Base-by-base conservation (phyloP, 108 stramenopile genomes). In the Cyclotella sp. region DNA sequence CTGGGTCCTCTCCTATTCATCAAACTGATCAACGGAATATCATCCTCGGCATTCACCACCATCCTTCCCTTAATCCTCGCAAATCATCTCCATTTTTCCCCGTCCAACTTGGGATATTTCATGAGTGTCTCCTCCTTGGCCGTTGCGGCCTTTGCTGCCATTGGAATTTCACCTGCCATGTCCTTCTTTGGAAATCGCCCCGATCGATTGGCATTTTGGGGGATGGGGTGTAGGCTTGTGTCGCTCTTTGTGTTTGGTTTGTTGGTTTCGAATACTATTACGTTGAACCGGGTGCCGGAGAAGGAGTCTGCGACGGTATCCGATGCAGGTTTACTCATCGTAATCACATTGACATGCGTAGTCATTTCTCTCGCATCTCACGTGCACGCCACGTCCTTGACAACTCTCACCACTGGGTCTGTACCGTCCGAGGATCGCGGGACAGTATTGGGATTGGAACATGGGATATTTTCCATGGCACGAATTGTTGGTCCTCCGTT, bases 371-470 rank as follows among this genome's bases (percentile, higher is more conserved):
- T 90, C n/a, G 81, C 89, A n/a, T 78, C 85, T 22, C 91, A 94
- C 70, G 71, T 78, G 7, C 75, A 92, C 67, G 89, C 93, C 34
- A 94, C 93, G 0, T 81, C 87, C 10, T 62, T 94, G 34, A 91
- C 93, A n/a, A 90, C 88, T 26, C 82, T 85, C 46, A 90, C 90
- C 2, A 95, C 93, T 9, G 89, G 89, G 19, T 68, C 73, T 1
- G 93, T 92, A 0, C 57, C 67, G 0, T 60, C 78, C 29, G 66
- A 81, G 7, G 85, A 89, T 63, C 85, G 86, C 39, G 93, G 93
- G n/a, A 75, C 89, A 24, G 61, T 94, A 16, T 75, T 94, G 13
- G 93, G 91, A 22, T 77, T 95, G 63, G 91, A 95, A 70, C 93
- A 95, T 73, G 86, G 90, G 49, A 63, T 95, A 57, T 95, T 95